Base-by-base conservation (phyloP, 2,329 filamentous ascomycete genomes). In the Mycocentrospora acerina region DNA sequence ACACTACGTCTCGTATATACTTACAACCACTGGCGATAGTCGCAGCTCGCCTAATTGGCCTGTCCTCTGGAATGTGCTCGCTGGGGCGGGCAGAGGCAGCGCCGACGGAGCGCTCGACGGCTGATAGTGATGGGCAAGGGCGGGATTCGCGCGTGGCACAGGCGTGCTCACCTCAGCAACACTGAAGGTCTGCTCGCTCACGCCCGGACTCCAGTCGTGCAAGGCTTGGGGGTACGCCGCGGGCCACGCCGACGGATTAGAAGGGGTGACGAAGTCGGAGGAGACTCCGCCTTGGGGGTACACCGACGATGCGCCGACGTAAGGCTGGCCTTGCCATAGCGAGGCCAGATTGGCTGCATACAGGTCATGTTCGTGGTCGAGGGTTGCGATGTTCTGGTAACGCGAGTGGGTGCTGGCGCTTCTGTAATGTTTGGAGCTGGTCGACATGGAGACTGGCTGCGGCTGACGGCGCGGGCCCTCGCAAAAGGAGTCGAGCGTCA, bases 361-460 rank as follows among this genome's bases (percentile, higher is more conserved):
- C 36, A 58, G 40, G 15, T 17, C 22, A 32, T 57, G 51, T 25
- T 59, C 55, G 45, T 57, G 46, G 40, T 35, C 37, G 45, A 36
- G 42, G 29, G 46, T 35, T 35, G 49, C 38, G 34, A 54, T 46
- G 32, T 52, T 35, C 30, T 51, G 55, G 54, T 59, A 58, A 53
- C 58, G 59, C 47, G 57, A 56, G 37, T 49, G 50, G 37, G 50
- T 44, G 45, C 48, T 33, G 44, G 54, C 51, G 52, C 48, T 53
- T 46, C 55, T 48, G 59, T 60, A 57, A 45, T 59, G 55, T 50
- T 60, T 51, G 39, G 57, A 53, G 36, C 46, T 59, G 52, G 58
- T 47, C 30, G 57, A 53, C 57, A 61, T 60, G 47, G 46, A 49
- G 52, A 29, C 34, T 37, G 43, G 44, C 46, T 44, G 52, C 41